These are phyloP conservation scores for Lecanicillium sp. DNA, from an alignment of 2,329 filamentous ascomycete genomes.

Conservation along the genomic window DNA sequence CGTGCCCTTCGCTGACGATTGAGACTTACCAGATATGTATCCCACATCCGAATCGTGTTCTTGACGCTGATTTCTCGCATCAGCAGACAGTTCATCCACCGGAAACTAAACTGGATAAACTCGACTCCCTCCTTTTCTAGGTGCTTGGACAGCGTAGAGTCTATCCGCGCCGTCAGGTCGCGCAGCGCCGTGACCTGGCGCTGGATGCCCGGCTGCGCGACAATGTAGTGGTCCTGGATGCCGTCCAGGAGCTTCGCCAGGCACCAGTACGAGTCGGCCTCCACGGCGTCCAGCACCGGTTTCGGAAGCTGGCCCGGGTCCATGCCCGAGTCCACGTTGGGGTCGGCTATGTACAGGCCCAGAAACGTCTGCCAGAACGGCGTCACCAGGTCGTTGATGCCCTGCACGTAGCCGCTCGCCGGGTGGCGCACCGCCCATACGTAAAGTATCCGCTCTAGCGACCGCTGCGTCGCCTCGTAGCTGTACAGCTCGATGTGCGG, in stretches of 20 bases:
- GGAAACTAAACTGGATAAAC: conserved; percentile 98
- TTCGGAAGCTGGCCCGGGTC: conserved; percentile 90
- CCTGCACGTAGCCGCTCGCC: conserved; percentile 95
- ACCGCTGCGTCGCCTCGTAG: conserved; percentile 93
- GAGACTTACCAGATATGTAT: conserved; percentile 85
- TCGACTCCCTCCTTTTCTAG: conserved; percentile 87
- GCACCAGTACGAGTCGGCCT: conserved; percentile 98
- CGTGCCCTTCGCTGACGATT: conserved; percentile 4
- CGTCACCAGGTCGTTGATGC: conserved; percentile 95
- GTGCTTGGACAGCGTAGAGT: conserved; percentile 76
- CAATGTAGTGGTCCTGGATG: conserved; percentile 98
- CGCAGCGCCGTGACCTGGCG: conserved; percentile 83
- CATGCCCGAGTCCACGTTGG: conserved; percentile 89
- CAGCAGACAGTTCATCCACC: conserved; percentile 98
- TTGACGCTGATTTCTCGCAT: conserved; percentile 97
- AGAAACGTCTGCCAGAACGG: conserved; percentile 98
- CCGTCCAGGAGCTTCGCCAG: conserved; percentile 96
- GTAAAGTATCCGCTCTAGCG: conserved; percentile 89
- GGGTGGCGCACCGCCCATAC: conserved; percentile 97
- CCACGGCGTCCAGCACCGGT: conserved; percentile 88
- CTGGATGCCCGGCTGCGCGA: conserved; percentile 94
- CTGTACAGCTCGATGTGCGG: conserved; percentile 92
- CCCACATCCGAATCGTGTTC: conserved; percentile 99
- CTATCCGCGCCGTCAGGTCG: conserved; percentile 87
- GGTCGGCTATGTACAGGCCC: conserved; percentile 89